Evolutionary conservation across 2,329 filamentous ascomycete species (phyloP).

Genomic region (Sordariomycetes sp.): DNA sequence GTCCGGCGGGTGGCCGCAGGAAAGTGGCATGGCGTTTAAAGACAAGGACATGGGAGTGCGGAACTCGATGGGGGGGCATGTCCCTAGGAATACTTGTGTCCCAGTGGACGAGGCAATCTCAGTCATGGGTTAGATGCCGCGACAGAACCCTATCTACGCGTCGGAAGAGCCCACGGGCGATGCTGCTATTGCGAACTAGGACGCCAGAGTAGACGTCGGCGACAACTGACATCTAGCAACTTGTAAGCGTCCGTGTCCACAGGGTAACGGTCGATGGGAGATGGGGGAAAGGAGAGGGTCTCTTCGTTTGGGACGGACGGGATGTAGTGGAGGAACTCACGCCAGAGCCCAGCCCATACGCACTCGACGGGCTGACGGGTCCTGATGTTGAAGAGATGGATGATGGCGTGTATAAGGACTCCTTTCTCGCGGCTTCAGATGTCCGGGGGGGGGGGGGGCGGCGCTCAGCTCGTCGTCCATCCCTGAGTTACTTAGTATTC

Average conservation of each 20-base stretch:
- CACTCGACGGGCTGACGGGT: conserved; percentile 27
- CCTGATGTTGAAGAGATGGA: conserved; percentile 29
- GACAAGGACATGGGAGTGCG: too few relatives aligned
- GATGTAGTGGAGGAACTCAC: conserved; percentile 4
- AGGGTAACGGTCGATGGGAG: background rate
- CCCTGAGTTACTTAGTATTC: background rate
- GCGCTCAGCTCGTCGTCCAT: conserved; percentile 13
- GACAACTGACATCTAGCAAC: conserved; percentile 4
- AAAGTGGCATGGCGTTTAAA: background rate
- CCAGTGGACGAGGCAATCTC: background rate
- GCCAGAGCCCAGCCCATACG: conserved; percentile 28
- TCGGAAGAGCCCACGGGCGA: background rate
- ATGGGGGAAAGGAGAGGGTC: background rate
- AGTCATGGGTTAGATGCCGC: background rate
- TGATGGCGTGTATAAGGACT: conserved; percentile 25
- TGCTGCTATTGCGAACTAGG: conserved; percentile 4
- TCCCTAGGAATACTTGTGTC: background rate
- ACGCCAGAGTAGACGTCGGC: conserved; percentile 7
- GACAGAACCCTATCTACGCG: background rate
- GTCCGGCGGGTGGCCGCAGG: background rate
- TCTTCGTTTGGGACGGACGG: too few relatives aligned
- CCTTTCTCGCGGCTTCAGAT: conserved; percentile 25
- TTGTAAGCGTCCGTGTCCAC: background rate
- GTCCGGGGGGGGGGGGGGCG: too few relatives aligned
- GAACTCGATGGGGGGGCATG: background rate